Percentiles rank a stretch among this genome's conserved stretches.
phyloP scores from a whole-genome alignment of 1,284 basidiomycete genomes.

The Xerocomus cyaneibrunnescens region DNA sequence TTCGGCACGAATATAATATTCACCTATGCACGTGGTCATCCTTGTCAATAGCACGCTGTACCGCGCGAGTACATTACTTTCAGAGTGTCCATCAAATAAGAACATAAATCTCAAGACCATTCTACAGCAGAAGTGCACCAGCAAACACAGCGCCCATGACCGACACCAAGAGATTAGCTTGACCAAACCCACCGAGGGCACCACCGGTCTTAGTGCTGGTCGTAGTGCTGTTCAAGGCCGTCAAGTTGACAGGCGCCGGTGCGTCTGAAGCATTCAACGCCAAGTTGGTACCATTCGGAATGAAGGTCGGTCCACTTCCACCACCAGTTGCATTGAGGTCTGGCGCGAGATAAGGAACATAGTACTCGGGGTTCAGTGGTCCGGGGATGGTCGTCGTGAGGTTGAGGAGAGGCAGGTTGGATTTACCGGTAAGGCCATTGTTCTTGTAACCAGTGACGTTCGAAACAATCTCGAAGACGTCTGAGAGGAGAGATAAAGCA shows the following conservation, averaged over 20 bases:
- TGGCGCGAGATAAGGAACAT: constrained; percentile 45
- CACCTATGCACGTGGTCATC: too few relatives aligned
- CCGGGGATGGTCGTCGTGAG: constrained; percentile 29
- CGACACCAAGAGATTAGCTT: neutral
- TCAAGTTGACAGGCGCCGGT: constrained; percentile 44
- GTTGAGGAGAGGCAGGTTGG: constrained; percentile 36
- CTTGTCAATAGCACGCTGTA: neutral
- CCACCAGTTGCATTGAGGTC: constrained; percentile 38
- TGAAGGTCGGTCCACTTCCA: constrained; percentile 42
- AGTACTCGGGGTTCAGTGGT: constrained; percentile 38
- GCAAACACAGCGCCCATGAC: neutral
- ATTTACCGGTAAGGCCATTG: constrained; percentile 23
- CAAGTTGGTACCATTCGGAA: constrained; percentile 35
- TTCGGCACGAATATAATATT: too few relatives aligned
- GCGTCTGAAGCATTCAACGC: constrained; percentile 33
- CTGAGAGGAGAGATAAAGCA: constrained; percentile 23
- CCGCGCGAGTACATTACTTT: neutral
- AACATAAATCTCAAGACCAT: neutral
- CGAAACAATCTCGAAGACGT: constrained; percentile 50
- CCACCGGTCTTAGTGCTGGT: neutral
- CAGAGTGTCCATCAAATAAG: neutral
- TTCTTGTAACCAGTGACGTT: constrained; percentile 38
- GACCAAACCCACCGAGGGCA: neutral
- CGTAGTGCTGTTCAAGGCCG: constrained; percentile 8
- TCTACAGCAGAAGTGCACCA: neutral